phyloP scores from a whole-genome alignment of 495 filamentous ascomycete species.

The Penicillium mononematosum region DNA sequence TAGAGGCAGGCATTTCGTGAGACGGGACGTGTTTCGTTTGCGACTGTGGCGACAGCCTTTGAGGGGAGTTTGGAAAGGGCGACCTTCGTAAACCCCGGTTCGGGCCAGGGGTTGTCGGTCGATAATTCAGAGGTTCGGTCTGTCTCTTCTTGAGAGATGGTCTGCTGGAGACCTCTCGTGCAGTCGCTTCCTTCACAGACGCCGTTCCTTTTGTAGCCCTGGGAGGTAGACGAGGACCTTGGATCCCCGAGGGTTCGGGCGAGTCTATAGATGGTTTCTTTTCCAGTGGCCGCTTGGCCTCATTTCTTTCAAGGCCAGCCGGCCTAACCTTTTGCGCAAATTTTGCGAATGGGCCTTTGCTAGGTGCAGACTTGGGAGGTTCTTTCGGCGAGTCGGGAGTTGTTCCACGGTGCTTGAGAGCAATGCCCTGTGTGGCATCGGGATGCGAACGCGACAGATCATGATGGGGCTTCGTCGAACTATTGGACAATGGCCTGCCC shows the following conservation, averaged over 20 bases:
- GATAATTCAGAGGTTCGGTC: constrained; percentile 14
- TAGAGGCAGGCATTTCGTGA: constrained; percentile 22
- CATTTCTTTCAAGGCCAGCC: constrained; percentile 25
- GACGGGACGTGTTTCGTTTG: constrained; percentile 22
- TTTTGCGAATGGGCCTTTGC: constrained; percentile 34
- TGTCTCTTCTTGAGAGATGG: constrained; percentile 14
- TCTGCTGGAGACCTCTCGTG: constrained; percentile 16
- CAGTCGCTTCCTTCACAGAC: constrained; percentile 24
- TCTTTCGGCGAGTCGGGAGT: constrained; percentile 9
- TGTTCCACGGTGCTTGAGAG: neutral
- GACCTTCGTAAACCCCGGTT: constrained; percentile 44
- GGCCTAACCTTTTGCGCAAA: constrained; percentile 41
- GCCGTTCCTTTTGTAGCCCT: constrained; percentile 24
- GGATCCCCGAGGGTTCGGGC: constrained; percentile 5
- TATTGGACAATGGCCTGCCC: neutral
- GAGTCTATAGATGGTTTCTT: constrained; percentile 26
- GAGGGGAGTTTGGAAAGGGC: constrained; percentile 32
- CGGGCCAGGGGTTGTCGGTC: constrained; percentile 27
- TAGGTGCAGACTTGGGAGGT: constrained; percentile 21
- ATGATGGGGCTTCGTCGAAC: constrained; percentile 1
- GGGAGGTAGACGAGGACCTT: constrained; percentile 14
- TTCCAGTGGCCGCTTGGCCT: constrained; percentile 23
- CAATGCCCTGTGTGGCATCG: constrained; percentile 1
- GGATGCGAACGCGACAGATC: constrained; percentile 5
- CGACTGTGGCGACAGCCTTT: constrained; percentile 25